Percentiles rank a stretch among this genome's conserved stretches.
Evolutionary conservation across 2,329 filamentous ascomycete species (phyloP).

Genomic region (Clarireedia sp.): DNA sequence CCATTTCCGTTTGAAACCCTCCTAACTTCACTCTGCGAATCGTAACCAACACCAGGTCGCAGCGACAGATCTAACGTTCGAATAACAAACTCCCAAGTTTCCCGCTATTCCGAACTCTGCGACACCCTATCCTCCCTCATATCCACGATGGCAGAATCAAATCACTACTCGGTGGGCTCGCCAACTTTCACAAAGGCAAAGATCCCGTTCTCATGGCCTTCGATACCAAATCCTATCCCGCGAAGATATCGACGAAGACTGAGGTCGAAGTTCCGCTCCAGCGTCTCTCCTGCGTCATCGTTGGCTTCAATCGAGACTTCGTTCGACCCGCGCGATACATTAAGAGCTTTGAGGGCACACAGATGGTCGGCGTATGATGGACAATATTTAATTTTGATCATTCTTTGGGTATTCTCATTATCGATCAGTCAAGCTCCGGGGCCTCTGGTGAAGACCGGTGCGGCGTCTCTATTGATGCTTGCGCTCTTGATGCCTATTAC

Average conservation of each 20-base stretch:
- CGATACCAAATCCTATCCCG: slow-evolving; percentile 46
- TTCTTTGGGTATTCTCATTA: slow-evolving; percentile 73
- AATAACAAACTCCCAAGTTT: neutral
- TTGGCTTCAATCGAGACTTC: slow-evolving; percentile 74
- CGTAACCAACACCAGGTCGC: neutral
- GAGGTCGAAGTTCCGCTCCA: slow-evolving; percentile 60
- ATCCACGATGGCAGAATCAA: slow-evolving; percentile 21
- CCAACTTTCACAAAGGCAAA: slow-evolving; percentile 27
- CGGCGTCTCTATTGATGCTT: slow-evolving; percentile 57
- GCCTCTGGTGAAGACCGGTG: slow-evolving; percentile 67
- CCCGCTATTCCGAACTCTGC: neutral
- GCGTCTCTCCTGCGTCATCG: slow-evolving; percentile 60
- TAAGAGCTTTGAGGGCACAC: slow-evolving; percentile 67
- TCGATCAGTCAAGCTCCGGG: slow-evolving; percentile 73
- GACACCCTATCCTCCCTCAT: neutral
- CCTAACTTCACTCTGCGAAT: neutral
- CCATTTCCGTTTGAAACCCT: slow-evolving; percentile 1
- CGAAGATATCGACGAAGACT: slow-evolving; percentile 59
- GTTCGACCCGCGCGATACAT: slow-evolving; percentile 69
- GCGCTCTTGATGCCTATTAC: slow-evolving; percentile 76
- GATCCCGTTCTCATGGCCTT: slow-evolving; percentile 38
- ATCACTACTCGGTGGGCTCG: slow-evolving; percentile 19
- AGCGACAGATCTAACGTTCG: neutral
- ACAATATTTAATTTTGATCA: slow-evolving; percentile 70
- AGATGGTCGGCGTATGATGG: slow-evolving; percentile 77